Evolutionary conservation across 306 rosid species (phyloP), one percentile per base, ranked within the genome.

Genomic region (Sesbania bispinosa): DNA sequence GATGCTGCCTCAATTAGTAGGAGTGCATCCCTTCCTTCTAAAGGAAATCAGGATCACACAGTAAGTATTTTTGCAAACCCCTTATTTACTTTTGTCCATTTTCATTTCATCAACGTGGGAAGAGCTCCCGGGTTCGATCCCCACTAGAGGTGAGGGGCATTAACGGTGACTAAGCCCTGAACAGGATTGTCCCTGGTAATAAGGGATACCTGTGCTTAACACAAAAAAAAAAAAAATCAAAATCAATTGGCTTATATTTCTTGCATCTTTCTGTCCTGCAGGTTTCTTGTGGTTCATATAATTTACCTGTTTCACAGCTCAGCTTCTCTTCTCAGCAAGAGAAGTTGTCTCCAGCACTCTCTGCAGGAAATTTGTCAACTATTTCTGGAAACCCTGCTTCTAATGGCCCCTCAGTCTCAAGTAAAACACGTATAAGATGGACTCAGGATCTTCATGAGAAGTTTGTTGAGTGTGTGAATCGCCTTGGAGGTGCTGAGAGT

Each of bases 401-500:
- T 29, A 67, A 32, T 30, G 86, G 83, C 21, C 13, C 86, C 27
- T 72, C 62, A 2, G 79, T 76, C 43, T 77, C 88, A 0, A 85
- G 78, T 62, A 89, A 92, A 79, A 69, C 90, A 46, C 73, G 98
- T 23, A 92, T 92, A 69, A 83, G 94, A 68, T 90, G 94, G 94
- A 86, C 85, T 63, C 92, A 86, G 75, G 96, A 86, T 61, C 94
- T 90, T 76, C 96, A 90, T 3, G 94, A 86, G 85, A 83, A 84
- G 78, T 90, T 90, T 74, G 88, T 90, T 26, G 88, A 77, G 71
- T 86, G 90, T 70, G 87, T 88, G 43, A 82, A 86, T 81, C 83
- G 81, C 50, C 94, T 90, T 21, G 96, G 94, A 29, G 94, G 94
- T 6, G 86, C 96, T 16, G 89, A 88, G 52, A 85, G 94, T 88